These are phyloP conservation scores for Pyrus betulifolia DNA, from an alignment of 306 rosid species.

Conservation along the genomic window DNA sequence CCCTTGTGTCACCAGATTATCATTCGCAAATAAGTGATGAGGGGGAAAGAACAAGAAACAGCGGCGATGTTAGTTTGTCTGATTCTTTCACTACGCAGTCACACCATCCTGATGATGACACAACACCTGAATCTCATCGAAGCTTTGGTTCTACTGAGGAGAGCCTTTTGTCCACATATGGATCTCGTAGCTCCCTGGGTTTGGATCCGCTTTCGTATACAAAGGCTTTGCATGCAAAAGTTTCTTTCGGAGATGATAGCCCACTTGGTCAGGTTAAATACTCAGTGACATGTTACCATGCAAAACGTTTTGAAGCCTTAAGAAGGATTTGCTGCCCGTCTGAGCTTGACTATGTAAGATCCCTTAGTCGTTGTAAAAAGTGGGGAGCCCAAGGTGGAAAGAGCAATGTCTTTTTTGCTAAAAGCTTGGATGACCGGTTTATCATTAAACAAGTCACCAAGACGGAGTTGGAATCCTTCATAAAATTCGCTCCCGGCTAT, in stretches of 20 bases:
- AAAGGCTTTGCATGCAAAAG: conserved; percentile 73
- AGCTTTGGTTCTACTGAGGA: conserved; percentile 62
- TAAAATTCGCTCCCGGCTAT: conserved; percentile 74
- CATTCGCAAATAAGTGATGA: conserved; percentile 48
- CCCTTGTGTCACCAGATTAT: conserved; percentile 59
- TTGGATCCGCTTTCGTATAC: conserved; percentile 48
- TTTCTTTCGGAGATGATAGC: conserved; percentile 77
- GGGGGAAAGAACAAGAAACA: conserved; percentile 49
- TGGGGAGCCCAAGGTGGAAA: conserved; percentile 99
- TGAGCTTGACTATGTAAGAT: conserved; percentile 75
- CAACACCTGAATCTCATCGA: conserved; percentile 41
- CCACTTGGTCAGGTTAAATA: conserved; percentile 66
- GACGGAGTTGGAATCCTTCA: conserved; percentile 90
- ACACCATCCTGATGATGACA: conserved; percentile 47
- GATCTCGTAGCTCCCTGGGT: conserved; percentile 48
- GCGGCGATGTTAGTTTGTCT: conserved; percentile 28
- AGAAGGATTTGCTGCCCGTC: conserved; percentile 86
- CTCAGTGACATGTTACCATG: conserved; percentile 69
- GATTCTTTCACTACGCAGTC: conserved; percentile 50
- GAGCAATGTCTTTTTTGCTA: conserved; percentile 95
- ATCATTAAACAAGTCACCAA: conserved; percentile 86
- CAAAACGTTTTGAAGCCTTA: conserved; percentile 78
- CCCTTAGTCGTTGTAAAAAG: conserved; percentile 89
- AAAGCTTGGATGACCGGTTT: conserved; percentile 89
- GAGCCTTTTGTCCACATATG: conserved; percentile 42